These are phyloP conservation scores for Beauveria scarabaeidicola DNA, from an alignment of 2,329 filamentous ascomycete species.

Conservation along the genomic window DNA sequence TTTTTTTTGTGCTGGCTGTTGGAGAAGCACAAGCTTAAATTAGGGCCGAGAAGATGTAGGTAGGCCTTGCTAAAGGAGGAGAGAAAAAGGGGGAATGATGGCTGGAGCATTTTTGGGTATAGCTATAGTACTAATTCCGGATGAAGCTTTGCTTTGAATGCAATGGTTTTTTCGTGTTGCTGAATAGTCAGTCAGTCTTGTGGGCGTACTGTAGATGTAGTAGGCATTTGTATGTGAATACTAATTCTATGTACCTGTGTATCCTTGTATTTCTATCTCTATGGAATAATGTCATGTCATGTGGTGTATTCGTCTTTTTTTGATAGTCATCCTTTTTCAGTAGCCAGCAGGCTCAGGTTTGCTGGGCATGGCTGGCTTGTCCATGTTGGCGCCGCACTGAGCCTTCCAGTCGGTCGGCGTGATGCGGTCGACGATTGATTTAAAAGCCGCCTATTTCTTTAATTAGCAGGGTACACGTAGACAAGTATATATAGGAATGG, in stretches of 20 bases:
- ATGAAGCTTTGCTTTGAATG: conserved; percentile 7
- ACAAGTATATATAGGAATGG: too few species aligned
- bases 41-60: not conserved
- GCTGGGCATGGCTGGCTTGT: conserved; percentile 35
- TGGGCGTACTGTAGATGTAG: not conserved
- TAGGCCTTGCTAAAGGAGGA: not conserved
- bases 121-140: conserved; percentile 7
- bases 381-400: conserved; percentile 40
- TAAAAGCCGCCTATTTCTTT: conserved; percentile 65
- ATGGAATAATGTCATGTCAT: not conserved
- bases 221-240: not conserved
- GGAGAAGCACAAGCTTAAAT: not conserved
- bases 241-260: not conserved
- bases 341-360: conserved; percentile 46
- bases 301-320: not conserved
- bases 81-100: not conserved
- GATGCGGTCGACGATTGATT: conserved; percentile 82
- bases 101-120: conserved; percentile 1
- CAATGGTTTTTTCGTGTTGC: not conserved
- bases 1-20: not conserved
- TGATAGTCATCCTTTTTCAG: conserved; percentile 15
- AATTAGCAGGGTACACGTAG: not conserved
- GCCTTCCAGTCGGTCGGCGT: conserved; percentile 70
- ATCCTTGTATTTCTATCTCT: not conserved
- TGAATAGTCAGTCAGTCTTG: not conserved